Conservation (phyloP, 1,284 basidiomycete genomes). For the Heterobasidion occidentale region DNA sequence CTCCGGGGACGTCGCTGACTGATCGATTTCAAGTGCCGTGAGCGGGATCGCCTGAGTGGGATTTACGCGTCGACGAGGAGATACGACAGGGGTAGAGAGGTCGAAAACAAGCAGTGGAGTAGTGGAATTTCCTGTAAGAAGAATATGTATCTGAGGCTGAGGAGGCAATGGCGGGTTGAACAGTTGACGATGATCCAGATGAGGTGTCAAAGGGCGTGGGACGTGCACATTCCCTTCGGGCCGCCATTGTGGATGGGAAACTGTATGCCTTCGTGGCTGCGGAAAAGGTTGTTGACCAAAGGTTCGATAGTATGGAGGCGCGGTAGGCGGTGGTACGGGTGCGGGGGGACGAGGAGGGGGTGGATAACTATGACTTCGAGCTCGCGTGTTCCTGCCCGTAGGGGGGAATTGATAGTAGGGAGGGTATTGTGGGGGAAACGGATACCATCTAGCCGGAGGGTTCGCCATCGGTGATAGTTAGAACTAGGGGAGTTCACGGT, state of each 20-base stretch:
- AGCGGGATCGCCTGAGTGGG: constrained; percentile 25
- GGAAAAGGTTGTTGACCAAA: background rate
- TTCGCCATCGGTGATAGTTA: background rate
- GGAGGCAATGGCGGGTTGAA: constrained; percentile 13
- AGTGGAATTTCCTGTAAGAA: constrained; percentile 46
- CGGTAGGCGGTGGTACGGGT: background rate
- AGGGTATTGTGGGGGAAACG: background rate
- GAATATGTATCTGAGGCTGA: constrained; percentile 36
- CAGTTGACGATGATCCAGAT: background rate
- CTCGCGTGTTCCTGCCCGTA: background rate
- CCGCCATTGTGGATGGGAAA: background rate
- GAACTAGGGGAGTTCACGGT: background rate
- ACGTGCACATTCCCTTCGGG: background rate
- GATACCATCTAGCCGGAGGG: background rate
- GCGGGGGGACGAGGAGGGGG: background rate
- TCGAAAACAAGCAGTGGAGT: constrained; percentile 42
- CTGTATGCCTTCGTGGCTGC: background rate
- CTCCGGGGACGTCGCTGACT: constrained; percentile 50
- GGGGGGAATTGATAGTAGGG: background rate
- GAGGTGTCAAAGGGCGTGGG: background rate
- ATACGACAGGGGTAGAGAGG: constrained; percentile 37
- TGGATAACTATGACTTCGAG: background rate
- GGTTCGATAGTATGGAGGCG: background rate
- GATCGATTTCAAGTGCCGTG: constrained; percentile 36
- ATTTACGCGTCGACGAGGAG: constrained; percentile 32